These are phyloP conservation scores for Plasmodium vinckei DNA, from an alignment of 169 alveolate species.

Conservation along the genomic window DNA sequence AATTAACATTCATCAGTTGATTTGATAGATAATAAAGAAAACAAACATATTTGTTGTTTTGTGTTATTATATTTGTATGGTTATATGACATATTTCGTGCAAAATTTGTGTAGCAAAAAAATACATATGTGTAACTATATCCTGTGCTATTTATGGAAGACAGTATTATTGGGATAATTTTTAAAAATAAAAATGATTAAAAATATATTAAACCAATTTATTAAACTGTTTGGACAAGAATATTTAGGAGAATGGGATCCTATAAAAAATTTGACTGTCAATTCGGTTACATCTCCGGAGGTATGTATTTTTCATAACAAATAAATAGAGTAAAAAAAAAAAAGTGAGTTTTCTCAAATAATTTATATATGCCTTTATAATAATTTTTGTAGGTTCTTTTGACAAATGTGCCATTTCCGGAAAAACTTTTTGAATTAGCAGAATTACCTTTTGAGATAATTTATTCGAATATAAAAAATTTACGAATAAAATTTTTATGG, in stretches of 20 bases:
- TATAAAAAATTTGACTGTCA: constrained; percentile 80
- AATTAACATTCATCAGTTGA: no score
- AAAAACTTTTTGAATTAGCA: constrained; percentile 85
- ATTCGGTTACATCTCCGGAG: constrained; percentile 84
- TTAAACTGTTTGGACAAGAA: constrained; percentile 83
- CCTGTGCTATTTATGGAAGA: no score
- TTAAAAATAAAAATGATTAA: constrained; percentile 75
- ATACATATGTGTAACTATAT: not conserved
- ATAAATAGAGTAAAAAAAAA: not conserved
- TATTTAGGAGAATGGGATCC: constrained; percentile 86
- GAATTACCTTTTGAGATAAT: constrained; percentile 87
- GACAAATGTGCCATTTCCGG: constrained; percentile 87
- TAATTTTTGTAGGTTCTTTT: constrained; percentile 71
- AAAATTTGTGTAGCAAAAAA: not conserved
- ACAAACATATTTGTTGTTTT: no score
- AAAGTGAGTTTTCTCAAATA: not conserved
- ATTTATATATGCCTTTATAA: not conserved
- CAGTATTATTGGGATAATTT: not conserved
- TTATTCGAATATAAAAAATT: constrained; percentile 84
- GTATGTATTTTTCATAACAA: constrained; percentile 9
- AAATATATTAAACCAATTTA: constrained; percentile 80
- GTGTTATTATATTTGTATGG: no score
- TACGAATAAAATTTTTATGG: constrained; percentile 84
- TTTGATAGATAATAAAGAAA: no score
- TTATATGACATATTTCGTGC: no score